These are phyloP conservation scores for Pseudocercospora crystallina DNA, from an alignment of 2,329 filamentous ascomycete species.

Conservation along the genomic window DNA sequence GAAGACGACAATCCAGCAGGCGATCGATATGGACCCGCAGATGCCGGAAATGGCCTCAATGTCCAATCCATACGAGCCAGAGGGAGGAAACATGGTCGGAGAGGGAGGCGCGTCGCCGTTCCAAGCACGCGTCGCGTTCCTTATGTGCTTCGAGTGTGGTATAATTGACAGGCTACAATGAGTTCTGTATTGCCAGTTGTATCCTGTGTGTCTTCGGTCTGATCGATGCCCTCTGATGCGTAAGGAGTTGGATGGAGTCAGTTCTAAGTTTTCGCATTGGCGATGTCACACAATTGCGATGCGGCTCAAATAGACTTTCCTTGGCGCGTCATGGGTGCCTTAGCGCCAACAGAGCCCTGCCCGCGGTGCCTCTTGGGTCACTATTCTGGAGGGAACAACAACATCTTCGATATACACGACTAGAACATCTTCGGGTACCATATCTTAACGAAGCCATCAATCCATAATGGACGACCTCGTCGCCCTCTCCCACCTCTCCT, in stretches of 20 bases:
- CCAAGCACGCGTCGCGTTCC: too few relatives aligned
- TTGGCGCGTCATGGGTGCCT: too few relatives aligned
- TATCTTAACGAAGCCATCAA: too few relatives aligned
- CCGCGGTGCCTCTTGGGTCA: too few relatives aligned
- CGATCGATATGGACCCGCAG: constrained; percentile 91
- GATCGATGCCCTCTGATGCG: neutral
- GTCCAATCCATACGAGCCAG: constrained; percentile 64
- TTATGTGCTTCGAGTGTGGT: neutral
- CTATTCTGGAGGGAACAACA: too few relatives aligned
- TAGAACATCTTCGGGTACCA: too few relatives aligned
- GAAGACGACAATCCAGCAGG: constrained; percentile 97
- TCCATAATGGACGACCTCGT: too few relatives aligned
- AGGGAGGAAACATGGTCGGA: constrained; percentile 52
- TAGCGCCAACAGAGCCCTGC: too few relatives aligned
- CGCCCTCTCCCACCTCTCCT: too few relatives aligned
- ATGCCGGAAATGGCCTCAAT: constrained; percentile 91
- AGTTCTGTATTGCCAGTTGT: neutral
- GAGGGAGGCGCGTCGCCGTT: neutral
- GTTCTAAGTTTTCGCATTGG: neutral
- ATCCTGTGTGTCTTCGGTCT: neutral
- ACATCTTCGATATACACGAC: too few relatives aligned
- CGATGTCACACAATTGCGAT: neutral
- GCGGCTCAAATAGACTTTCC: constrained; percentile 5
- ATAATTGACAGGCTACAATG: neutral
- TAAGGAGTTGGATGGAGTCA: neutral